Conservation (phyloP, 257 asterid genomes). For the Solanum peruvianum region DNA sequence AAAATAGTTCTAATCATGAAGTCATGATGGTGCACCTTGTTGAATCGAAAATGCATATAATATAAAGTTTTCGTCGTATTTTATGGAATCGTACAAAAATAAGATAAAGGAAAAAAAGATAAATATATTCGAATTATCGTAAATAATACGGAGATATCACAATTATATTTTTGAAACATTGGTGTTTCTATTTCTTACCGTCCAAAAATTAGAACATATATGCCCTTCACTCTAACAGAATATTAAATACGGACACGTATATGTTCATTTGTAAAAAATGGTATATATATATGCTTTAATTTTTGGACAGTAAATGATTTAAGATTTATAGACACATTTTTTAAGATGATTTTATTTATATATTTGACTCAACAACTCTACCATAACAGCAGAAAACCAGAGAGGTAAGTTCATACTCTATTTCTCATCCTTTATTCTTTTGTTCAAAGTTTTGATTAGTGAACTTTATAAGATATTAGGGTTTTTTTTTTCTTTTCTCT, state of each 20-base stretch:
- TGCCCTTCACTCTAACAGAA: fast-evolving
- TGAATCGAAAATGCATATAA: background rate
- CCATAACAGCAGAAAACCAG: background rate
- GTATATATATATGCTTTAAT: too few relatives aligned
- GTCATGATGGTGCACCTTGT: background rate
- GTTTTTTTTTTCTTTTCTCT: background rate
- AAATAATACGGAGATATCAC: too few relatives aligned
- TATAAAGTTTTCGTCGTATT: background rate
- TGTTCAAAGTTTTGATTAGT: background rate
- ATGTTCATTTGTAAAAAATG: too few relatives aligned
- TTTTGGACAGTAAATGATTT: fast-evolving
- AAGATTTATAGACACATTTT: background rate
- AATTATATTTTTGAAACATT: too few relatives aligned
- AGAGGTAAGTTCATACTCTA: background rate
- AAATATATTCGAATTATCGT: too few relatives aligned
- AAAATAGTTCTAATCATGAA: background rate
- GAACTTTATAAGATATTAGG: background rate
- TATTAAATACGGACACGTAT: too few relatives aligned
- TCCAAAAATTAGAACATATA: too few relatives aligned
- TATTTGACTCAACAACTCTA: background rate
- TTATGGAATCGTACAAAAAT: background rate
- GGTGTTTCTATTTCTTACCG: fast-evolving
- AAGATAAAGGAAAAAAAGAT: background rate
- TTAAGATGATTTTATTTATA: background rate
- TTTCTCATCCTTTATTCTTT: background rate